phyloP scores from a whole-genome alignment of 2,329 filamentous ascomycete species.

The Samsoniella hepiali region DNA sequence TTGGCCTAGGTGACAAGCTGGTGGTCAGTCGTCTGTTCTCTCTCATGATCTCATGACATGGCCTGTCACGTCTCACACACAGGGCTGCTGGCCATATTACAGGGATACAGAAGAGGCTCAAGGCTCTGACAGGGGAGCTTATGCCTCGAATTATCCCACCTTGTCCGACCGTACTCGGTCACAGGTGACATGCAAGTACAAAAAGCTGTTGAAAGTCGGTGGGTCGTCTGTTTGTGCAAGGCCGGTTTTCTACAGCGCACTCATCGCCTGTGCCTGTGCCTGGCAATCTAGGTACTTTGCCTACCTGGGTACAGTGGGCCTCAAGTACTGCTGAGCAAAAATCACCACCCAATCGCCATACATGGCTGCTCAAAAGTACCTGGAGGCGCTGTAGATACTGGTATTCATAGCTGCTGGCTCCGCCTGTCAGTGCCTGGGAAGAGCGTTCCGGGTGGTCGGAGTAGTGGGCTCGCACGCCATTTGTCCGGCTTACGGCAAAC shows the following conservation, averaged over 20 bases:
- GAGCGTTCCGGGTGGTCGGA: slow-evolving; percentile 9
- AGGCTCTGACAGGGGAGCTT: not conserved
- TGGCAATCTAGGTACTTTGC: too few relatives aligned
- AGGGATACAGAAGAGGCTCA: not conserved
- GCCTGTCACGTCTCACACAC: slow-evolving; percentile 5
- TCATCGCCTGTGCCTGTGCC: slow-evolving; percentile 2
- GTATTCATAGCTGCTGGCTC: too few relatives aligned
- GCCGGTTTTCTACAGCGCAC: not conserved
- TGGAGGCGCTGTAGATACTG: too few relatives aligned
- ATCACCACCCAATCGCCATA: too few relatives aligned
- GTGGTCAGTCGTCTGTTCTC: slow-evolving; percentile 2
- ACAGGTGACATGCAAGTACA: too few relatives aligned
- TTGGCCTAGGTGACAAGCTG: not conserved
- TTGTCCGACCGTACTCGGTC: not conserved
- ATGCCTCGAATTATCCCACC: not conserved
- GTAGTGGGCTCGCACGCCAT: slow-evolving; percentile 4
- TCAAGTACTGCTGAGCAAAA: too few relatives aligned
- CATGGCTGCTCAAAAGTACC: too few relatives aligned
- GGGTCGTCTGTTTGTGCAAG: not conserved
- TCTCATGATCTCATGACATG: not conserved
- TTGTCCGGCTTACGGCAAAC: slow-evolving; percentile 1
- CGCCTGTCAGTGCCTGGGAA: not conserved
- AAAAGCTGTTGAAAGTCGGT: not conserved
- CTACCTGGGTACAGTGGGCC: too few relatives aligned
- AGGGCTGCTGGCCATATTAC: not conserved